These are phyloP conservation scores for Candolleomyces eurysporus DNA, from an alignment of 768 basidiomycete species.

Conservation along the genomic window DNA sequence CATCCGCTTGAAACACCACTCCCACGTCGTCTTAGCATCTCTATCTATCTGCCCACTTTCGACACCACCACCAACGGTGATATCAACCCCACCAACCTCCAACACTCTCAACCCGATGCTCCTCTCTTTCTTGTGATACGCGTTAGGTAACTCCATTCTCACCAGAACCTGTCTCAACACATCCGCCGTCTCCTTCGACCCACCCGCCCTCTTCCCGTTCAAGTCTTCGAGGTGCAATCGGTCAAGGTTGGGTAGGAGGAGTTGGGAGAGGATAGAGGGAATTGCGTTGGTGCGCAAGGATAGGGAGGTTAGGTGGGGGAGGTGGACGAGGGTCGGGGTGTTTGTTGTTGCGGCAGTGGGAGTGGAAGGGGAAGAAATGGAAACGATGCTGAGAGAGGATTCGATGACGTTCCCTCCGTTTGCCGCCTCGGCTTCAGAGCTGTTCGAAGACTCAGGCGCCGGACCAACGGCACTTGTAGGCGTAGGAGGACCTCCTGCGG, in stretches of 20 bases:
- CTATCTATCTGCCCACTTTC: neutral
- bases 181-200: constrained; percentile 24
- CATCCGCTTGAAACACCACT: constrained; percentile 30
- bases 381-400: neutral
- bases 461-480: neutral
- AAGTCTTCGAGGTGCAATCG: constrained; percentile 31
- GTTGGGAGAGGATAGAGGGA: constrained; percentile 25
- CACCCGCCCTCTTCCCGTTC: constrained; percentile 28
- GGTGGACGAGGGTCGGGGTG: constrained; percentile 13
- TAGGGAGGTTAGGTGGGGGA: constrained; percentile 24
- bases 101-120: constrained; percentile 18
- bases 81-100: constrained; percentile 24
- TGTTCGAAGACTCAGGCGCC: too few relatives aligned
- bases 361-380: neutral
- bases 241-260: constrained; percentile 29
- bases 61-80: constrained; percentile 2
- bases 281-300: constrained; percentile 34
- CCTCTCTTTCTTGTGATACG: constrained; percentile 8
- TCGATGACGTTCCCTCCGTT: neutral
- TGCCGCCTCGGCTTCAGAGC: too few relatives aligned
- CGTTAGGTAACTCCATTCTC: constrained; percentile 28
- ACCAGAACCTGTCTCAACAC: constrained; percentile 27
- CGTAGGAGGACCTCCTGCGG: neutral
- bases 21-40: constrained; percentile 17
- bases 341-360: neutral